Percentiles rank a stretch among this genome's conserved stretches.
These are phyloP conservation scores for Acacia pycnantha DNA, from an alignment of 331 rosid species.

Conservation along the genomic window DNA sequence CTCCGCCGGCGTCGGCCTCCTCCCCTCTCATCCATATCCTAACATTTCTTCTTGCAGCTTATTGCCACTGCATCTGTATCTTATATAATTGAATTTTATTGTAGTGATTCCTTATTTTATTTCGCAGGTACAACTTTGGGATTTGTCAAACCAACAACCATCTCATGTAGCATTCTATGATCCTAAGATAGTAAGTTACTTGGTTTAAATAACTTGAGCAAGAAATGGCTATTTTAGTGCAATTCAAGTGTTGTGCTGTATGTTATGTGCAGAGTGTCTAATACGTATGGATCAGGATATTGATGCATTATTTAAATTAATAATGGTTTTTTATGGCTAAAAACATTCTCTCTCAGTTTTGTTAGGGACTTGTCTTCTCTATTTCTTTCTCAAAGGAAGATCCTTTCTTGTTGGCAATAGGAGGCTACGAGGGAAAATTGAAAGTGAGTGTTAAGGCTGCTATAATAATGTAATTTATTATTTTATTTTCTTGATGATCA, in stretches of 20 bases:
- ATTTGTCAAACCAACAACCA: slow-evolving; percentile 86
- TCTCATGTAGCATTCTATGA: slow-evolving; percentile 62
- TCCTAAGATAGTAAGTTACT: slow-evolving; percentile 59
- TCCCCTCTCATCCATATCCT: too few relatives aligned
- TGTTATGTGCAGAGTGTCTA: neutral
- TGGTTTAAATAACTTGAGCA: too few relatives aligned
- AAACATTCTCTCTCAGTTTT: too few relatives aligned
- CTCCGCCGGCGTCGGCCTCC: too few relatives aligned
- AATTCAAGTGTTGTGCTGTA: neutral
- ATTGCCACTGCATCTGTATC: slow-evolving; percentile 71
- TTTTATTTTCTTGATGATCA: slow-evolving; percentile 11
- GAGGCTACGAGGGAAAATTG: too few relatives aligned
- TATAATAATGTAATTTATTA: neutral
- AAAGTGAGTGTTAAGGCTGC: too few relatives aligned
- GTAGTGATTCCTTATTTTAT: slow-evolving; percentile 12
- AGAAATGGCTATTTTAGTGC: too few relatives aligned
- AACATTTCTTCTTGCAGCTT: slow-evolving; percentile 60
- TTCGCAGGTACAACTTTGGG: slow-evolving; percentile 88
- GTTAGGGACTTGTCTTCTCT: too few relatives aligned
- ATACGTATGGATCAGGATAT: neutral
- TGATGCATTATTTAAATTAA: neutral
- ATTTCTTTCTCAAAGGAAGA: too few relatives aligned
- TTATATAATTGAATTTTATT: slow-evolving; percentile 20
- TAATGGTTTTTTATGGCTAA: neutral
- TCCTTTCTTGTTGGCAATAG: too few relatives aligned